A percentile compares a stretch with the other conserved stretches of the same genome.
Evolutionary conservation across 1,284 basidiomycete genomes (phyloP).

Genomic region (Pseudozyma pruni): DNA sequence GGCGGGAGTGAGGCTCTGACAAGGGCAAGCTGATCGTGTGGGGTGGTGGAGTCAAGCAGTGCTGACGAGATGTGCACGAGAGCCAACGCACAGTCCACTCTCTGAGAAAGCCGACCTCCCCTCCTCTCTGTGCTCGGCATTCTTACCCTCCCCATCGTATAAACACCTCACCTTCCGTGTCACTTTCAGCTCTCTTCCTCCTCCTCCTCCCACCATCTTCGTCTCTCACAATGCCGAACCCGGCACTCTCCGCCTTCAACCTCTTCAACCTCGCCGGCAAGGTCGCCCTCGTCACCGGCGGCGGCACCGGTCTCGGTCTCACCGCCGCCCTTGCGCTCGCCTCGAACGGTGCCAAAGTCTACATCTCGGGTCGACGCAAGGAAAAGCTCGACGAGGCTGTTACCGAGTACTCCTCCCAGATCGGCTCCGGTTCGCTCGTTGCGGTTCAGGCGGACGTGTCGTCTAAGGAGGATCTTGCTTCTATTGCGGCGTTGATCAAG

Average conservation of each 20-base stretch:
- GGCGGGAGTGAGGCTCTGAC: too few relatives aligned
- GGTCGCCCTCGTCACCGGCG: slow-evolving; percentile 60
- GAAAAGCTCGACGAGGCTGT: slow-evolving; percentile 47
- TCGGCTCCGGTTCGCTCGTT: slow-evolving; percentile 18
- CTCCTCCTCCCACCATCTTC: not conserved
- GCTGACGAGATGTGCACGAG: too few relatives aligned
- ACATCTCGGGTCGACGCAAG: slow-evolving; percentile 55
- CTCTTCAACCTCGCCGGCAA: slow-evolving; percentile 49
- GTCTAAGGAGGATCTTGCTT: slow-evolving; percentile 34
- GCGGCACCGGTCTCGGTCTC: slow-evolving; percentile 61
- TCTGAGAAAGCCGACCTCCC: not conserved
- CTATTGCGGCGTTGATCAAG: slow-evolving; percentile 30
- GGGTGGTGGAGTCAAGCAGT: too few relatives aligned
- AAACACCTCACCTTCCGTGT: too few relatives aligned
- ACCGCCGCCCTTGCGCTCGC: slow-evolving; percentile 56
- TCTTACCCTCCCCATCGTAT: not conserved
- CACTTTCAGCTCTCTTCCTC: too few relatives aligned
- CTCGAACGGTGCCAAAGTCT: slow-evolving; percentile 59
- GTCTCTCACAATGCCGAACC: not conserved
- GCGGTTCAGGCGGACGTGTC: slow-evolving; percentile 50
- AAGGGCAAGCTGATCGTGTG: too few relatives aligned
- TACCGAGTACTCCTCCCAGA: not conserved
- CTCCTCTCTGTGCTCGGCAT: not conserved
- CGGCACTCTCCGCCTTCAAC: slow-evolving; percentile 3
- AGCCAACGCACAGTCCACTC: too few relatives aligned